Percentiles rank a stretch among this genome's conserved stretches.
These are phyloP conservation scores for Brachypodium distachyon DNA, from an alignment of 202 grass and related monocot species.

Conservation along the genomic window DNA sequence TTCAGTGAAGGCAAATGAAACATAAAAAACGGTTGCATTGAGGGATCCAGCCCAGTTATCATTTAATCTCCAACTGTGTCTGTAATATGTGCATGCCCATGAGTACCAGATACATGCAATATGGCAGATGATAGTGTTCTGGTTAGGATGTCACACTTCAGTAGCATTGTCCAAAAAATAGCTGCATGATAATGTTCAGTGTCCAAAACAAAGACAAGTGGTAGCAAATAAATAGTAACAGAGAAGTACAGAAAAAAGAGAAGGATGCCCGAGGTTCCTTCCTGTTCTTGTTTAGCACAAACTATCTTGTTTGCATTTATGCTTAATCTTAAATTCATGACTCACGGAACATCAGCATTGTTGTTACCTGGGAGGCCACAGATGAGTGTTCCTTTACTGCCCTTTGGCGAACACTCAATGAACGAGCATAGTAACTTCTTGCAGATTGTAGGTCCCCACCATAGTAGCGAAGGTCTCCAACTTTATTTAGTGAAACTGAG, in stretches of 20 bases:
- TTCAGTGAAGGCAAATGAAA: background rate
- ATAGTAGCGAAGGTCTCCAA: slow-evolving; percentile 89
- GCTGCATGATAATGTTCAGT: background rate
- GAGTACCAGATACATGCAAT: background rate
- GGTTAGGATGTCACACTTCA: background rate
- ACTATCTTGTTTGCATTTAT: background rate
- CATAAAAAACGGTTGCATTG: background rate
- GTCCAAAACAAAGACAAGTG: background rate
- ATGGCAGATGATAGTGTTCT: background rate
- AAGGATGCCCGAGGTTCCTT: background rate
- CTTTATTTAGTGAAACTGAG: slow-evolving; percentile 95
- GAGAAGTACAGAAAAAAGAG: too few relatives aligned
- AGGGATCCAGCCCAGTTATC: background rate
- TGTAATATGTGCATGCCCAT: background rate
- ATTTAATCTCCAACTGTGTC: background rate
- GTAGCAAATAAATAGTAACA: background rate
- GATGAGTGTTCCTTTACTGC: slow-evolving; percentile 69
- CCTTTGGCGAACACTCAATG: slow-evolving; percentile 76
- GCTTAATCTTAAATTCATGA: background rate
- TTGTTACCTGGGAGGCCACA: slow-evolving; percentile 71
- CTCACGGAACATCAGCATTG: background rate
- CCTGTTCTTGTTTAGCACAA: background rate
- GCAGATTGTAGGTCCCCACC: slow-evolving; percentile 78
- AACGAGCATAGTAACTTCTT: slow-evolving; percentile 71
- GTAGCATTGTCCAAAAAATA: background rate